Base-by-base conservation (phyloP, 1,284 basidiomycete species). In the Cronartium quercuum region DNA sequence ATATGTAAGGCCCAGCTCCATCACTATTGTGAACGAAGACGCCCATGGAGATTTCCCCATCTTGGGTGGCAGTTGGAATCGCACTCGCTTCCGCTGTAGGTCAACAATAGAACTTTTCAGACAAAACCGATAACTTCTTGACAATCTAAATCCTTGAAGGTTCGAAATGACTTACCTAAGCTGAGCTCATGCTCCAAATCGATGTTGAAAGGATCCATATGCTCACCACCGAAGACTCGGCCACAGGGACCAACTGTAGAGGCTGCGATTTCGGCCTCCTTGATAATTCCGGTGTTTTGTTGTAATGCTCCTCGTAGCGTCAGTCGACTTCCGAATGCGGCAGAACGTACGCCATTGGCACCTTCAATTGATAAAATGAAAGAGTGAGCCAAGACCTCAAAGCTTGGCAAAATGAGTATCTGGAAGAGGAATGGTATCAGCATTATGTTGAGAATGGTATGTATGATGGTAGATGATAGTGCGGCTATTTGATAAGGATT, bases 241-340 rank as follows among this genome's bases (percentile, higher is more conserved):
- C 70, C 70, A 66, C 70, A 74, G 1, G 70, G 70, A 21, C 63
- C 70, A n/a, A 74, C 70, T 21, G 35, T 65, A 29, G 63, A 51
- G 10, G 62, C 42, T n/a, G 63, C 37, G 34, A 74, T 74, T 60
- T 74, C 70, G 47, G 65, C 38, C 29, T 74, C 63, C 15, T 44
- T 74, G 35, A 74, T 74, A 29, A 74, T 74, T 60, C 70, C 70
- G 1, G 70, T 74, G 55, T 74, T 65, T 66, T 74, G 70, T 21
- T 74, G 70, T 24, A 74, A 41, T 35, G 62, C 42, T 42, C 70
- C 70, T 4, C 70, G 63, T 13, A 57, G 41, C 21, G 64, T 65
- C 12, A 74, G 55, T 13, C 70, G 62, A 18, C 63, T 66, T n/a
- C 70, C 70, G 24, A 66, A 74, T n/a, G 61, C 63, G 37, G 70